Base-by-base conservation (phyloP, 208 protist species). In the Trypanosoma lewisi region DNA sequence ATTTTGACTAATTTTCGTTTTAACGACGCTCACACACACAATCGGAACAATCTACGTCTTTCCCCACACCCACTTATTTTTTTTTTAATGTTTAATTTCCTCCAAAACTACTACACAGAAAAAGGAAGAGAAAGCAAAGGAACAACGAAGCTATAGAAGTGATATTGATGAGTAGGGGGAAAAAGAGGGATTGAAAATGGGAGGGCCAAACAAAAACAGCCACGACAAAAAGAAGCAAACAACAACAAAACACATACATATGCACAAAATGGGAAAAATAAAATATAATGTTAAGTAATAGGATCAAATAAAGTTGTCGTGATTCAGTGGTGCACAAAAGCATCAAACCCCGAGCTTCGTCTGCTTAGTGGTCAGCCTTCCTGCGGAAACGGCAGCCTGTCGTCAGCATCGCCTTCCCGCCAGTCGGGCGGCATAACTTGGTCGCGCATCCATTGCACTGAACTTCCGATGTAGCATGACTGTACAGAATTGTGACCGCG, bases 401-500 rank as follows among this genome's bases (percentile, higher is more conserved):
- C 19, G 89, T 96, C 49, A 99, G 92, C 63, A 89, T 83, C 45
- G 97, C 96, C 87, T 97, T 98, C 51, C 98, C 98, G 63, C 98
- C 98, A 39, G 97, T 99, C 49, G 98, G 98, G 77, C 97, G 94
- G 93, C 91, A 98, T n/a, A 99, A 83, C 37, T 98, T 84, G 50
- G 89, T 97, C 41, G 80, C 80, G 89, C 98, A 99, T 48, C 87
- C 83, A 45, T 81, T 85, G 90, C 98, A 99, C 55, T 97, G 61
- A 48, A 99, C 98, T 50, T 97, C 82, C 19, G 89, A 98, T 54
- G 97, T 96, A 57, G 98, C 98, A 78, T 99, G 98, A 73, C 84
- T 97, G 97, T 99, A 99, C 47, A 99, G 97, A 55, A 94, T 93
- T 31, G 97, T 99, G 67, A 94, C 83, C 58, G 41, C 73, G 69